phyloP scores from a whole-genome alignment of 78 protist genomes.

The Chrysochromulina parva region DNA sequence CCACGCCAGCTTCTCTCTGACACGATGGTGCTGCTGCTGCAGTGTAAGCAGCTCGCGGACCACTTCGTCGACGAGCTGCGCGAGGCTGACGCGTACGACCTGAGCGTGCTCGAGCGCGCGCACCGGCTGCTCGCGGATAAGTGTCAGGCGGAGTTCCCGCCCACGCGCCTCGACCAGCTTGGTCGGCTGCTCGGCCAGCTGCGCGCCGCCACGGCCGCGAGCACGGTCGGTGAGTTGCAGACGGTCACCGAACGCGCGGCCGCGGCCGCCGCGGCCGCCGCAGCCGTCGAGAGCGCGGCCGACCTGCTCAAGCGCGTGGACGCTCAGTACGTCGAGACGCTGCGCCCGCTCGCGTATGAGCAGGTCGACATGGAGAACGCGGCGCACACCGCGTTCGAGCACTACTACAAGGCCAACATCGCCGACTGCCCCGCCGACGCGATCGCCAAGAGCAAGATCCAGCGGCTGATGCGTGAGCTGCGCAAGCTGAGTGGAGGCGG shows the following conservation, averaged over 20 bases:
- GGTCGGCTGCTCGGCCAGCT: neutral
- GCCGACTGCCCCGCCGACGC: neutral
- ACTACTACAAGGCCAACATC: neutral
- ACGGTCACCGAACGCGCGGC: neutral
- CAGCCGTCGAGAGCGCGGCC: neutral
- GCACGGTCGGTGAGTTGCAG: neutral
- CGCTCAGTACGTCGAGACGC: neutral
- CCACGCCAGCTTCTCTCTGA: neutral
- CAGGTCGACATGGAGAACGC: neutral
- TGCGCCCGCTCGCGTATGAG: neutral
- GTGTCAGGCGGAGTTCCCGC: neutral
- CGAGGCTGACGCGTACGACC: neutral
- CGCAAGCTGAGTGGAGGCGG: neutral
- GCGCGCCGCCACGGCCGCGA: neutral
- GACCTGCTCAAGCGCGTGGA: neutral
- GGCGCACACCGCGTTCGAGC: neutral
- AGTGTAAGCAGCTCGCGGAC: neutral
- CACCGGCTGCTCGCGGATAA: neutral
- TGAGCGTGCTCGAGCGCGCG: neutral
- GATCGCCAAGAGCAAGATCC: neutral
- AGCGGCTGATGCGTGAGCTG: neutral
- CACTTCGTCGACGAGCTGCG: neutral
- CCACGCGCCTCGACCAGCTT: neutral
- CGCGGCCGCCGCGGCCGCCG: neutral
- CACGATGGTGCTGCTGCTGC: neutral